phyloP scores from a whole-genome alignment of 495 filamentous ascomycete species.

The Hypoxylon trugodes region DNA sequence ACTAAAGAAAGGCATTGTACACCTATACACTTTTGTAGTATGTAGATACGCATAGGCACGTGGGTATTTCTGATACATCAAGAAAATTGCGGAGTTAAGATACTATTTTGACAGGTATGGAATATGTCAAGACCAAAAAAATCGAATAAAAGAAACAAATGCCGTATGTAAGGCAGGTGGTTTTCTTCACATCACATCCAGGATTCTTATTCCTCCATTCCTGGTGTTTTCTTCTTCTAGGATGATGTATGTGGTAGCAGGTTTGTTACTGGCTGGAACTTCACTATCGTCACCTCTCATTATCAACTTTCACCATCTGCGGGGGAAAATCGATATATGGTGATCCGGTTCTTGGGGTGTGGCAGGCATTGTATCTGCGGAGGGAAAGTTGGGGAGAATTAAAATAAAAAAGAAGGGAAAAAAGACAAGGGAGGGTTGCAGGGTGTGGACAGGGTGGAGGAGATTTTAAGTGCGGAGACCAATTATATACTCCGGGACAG shows the following conservation, averaged over 20 bases:
- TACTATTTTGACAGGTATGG: too few relatives aligned
- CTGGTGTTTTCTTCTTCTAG: background rate
- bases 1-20: too few relatives aligned
- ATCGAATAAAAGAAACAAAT: background rate
- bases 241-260: background rate
- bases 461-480: constrained; percentile 35
- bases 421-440: background rate
- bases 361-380: background rate
- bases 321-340: constrained; percentile 27
- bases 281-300: too few relatives aligned
- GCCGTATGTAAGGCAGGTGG: background rate
- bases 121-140: background rate
- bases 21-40: too few relatives aligned
- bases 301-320: constrained; percentile 30
- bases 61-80: too few relatives aligned
- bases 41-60: too few relatives aligned
- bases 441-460: background rate
- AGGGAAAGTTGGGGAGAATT: constrained; percentile 32
- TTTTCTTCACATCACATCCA: constrained; percentile 10
- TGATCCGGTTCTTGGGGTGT: constrained; percentile 1
- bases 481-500: constrained; percentile 13
- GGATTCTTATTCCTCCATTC: constrained; percentile 4
- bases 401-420: background rate
- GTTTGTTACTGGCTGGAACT: background rate
- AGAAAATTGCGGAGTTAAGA: too few relatives aligned